A percentile compares a stretch with the other conserved stretches of the same genome.
phyloP scores from a whole-genome alignment of 768 basidiomycete genomes.

The Xerocomellus intermedius region DNA sequence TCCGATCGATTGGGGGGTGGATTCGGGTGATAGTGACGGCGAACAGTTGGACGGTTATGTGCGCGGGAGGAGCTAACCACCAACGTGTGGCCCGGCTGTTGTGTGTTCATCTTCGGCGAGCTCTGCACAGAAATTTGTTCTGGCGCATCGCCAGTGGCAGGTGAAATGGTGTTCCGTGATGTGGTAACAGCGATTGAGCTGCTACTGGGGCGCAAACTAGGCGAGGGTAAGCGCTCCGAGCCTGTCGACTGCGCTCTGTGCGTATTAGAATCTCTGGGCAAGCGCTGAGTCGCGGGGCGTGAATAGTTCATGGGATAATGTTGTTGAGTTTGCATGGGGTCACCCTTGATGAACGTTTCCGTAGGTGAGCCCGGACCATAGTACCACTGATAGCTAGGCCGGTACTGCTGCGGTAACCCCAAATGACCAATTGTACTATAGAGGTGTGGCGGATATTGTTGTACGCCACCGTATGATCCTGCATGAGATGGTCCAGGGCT shows the following conservation, averaged over 20 bases:
- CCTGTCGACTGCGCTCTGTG: slow-evolving; percentile 15
- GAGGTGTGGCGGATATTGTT: slow-evolving; percentile 13
- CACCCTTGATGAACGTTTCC: slow-evolving; percentile 28
- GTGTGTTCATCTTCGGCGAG: neutral
- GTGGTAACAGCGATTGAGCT: neutral
- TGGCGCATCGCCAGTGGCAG: neutral
- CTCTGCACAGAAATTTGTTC: slow-evolving; percentile 3
- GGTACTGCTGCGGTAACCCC: slow-evolving; percentile 38
- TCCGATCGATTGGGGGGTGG: slow-evolving; percentile 75
- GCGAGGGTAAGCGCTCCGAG: slow-evolving; percentile 8
- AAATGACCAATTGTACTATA: slow-evolving; percentile 36
- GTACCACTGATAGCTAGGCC: slow-evolving; percentile 49
- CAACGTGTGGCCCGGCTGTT: neutral
- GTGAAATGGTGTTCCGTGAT: neutral
- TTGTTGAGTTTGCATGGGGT: slow-evolving; percentile 31
- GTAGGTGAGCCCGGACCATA: slow-evolving; percentile 33
- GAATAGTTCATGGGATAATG: slow-evolving; percentile 35
- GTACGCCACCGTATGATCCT: slow-evolving; percentile 22
- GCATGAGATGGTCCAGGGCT: slow-evolving; percentile 15
- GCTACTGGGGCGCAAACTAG: neutral
- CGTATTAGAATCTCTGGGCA: slow-evolving; percentile 22
- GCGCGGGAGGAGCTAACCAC: slow-evolving; percentile 4
- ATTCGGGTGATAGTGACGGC: slow-evolving; percentile 66
- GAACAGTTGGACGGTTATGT: slow-evolving; percentile 35
- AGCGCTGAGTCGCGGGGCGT: slow-evolving; percentile 12